Conservation (phyloP, 371 early-diverging fungal species). For the Batrachochytrium dendrobatidis region DNA sequence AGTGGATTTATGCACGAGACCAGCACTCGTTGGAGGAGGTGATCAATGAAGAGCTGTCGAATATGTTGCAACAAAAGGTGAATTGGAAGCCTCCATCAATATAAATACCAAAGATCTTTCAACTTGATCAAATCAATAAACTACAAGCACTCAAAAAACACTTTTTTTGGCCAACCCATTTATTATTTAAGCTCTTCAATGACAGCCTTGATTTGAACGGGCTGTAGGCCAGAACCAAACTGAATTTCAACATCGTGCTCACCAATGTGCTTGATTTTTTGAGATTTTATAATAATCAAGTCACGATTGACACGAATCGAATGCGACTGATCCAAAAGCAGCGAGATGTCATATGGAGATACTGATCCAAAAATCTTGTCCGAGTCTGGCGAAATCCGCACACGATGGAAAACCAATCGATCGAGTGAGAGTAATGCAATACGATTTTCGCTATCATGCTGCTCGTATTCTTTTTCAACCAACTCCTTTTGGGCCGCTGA, state of each 20-base stretch:
- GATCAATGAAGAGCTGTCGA: slow-evolving; percentile 58
- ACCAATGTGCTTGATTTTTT: slow-evolving; percentile 30
- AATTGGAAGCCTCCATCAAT: neutral
- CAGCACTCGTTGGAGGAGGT: slow-evolving; percentile 58
- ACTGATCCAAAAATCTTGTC: slow-evolving; percentile 39
- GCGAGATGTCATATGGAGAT: slow-evolving; percentile 26
- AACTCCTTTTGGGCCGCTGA: too few species aligned
- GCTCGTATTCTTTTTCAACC: too few species aligned
- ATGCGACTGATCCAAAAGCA: slow-evolving; percentile 11
- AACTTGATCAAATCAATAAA: too few species aligned
- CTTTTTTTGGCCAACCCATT: too few species aligned
- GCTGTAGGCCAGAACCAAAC: neutral
- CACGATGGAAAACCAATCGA: slow-evolving; percentile 23
- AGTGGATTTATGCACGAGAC: slow-evolving; percentile 73
- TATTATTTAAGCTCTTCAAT: neutral
- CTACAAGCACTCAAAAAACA: too few species aligned
- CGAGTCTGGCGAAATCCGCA: slow-evolving; percentile 22
- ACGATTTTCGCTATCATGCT: neutral
- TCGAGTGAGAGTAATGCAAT: neutral
- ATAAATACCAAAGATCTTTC: too few species aligned
- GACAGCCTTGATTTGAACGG: neutral
- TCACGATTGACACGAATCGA: slow-evolving; percentile 14
- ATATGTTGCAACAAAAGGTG: neutral
- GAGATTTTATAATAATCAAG: slow-evolving; percentile 10
- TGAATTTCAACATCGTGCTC: slow-evolving; percentile 16